Base-by-base conservation (phyloP, 306 rosid genomes). In the Corylus heterophylla region DNA sequence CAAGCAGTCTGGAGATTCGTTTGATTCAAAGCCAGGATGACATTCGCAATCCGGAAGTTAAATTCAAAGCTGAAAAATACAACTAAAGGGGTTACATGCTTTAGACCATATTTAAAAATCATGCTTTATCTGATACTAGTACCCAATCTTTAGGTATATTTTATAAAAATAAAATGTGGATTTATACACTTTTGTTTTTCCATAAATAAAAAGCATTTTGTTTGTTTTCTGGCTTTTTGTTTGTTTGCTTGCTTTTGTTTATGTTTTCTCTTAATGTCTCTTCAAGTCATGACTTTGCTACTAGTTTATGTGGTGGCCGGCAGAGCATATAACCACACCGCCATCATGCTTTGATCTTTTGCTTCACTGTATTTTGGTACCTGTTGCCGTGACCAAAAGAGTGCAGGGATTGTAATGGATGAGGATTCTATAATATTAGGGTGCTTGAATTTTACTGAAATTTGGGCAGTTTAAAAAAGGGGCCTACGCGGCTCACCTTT, bases 21-120 rank as follows among this genome's bases (percentile, higher is more conserved):
- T 83, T 93, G 86, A 85, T 93, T 76, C 97, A 91, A 83, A 91
- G 97, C 86, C 93, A 87, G 79, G 96, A 92, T 27, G 86, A 89
- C 71, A 89, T 93, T 79, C 91, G 93, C 67, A 82, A 59, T 27
- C 93, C 91, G 7, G 50, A 86, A 78, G 84, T 89, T 69, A 69
- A 80, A 74, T 80, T 85, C 80, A 80, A 80, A 83, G 94, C 95
- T 44, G 83, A 93, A 85, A 85, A 73, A 78, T 93, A 77, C 86
- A 54, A 52, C 79, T 89, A 80, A 88, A 50, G 42, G 68, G 67
- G 54, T 74, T 77, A 55, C 78, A 63, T 64, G 62, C 54, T 47
- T 22, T 59, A 76, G 39, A 29, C 16, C 58, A 61, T 73, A 77
- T 68, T 48, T n/a, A 39, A 13, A 39, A 49, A 29, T 55, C 64